phyloP scores from a whole-genome alignment of 2,329 filamentous ascomycete species.

The Botrytis porri region DNA sequence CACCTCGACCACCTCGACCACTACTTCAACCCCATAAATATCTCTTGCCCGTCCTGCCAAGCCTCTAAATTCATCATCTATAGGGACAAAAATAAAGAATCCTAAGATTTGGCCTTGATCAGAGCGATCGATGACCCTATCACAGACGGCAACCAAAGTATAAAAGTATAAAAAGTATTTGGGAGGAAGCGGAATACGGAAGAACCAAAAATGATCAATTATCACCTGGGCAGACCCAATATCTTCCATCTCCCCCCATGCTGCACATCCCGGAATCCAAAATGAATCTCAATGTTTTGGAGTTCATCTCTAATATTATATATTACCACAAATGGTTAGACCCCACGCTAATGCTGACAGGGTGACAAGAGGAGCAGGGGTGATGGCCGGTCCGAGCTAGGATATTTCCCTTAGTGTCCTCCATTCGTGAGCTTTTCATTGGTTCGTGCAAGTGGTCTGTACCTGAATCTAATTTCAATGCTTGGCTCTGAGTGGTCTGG shows the following conservation, averaged over 20 bases:
- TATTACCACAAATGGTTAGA: neutral
- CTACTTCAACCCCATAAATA: neutral
- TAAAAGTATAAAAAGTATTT: neutral
- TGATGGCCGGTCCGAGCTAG: neutral
- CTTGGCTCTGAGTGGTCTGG: neutral
- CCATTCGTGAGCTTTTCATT: neutral
- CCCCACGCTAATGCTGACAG: neutral
- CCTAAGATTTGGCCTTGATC: neutral
- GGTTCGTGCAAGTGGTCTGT: neutral
- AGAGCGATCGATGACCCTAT: neutral
- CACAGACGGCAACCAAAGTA: neutral
- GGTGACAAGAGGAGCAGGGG: neutral
- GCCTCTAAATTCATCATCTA: neutral
- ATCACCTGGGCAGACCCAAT: neutral
- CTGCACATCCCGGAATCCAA: neutral
- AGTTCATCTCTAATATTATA: neutral
- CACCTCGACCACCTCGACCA: neutral
- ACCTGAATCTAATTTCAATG: constrained; percentile 7
- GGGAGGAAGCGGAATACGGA: too few species aligned
- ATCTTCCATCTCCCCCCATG: neutral
- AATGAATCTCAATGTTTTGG: constrained; percentile 8
- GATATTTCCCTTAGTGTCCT: neutral
- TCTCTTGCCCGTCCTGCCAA: neutral
- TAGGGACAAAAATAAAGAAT: neutral
- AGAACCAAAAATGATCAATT: neutral